Conservation (phyloP, 225 moss, liverwort and hornwort species). For the Pseudoscleropodium purum region DNA sequence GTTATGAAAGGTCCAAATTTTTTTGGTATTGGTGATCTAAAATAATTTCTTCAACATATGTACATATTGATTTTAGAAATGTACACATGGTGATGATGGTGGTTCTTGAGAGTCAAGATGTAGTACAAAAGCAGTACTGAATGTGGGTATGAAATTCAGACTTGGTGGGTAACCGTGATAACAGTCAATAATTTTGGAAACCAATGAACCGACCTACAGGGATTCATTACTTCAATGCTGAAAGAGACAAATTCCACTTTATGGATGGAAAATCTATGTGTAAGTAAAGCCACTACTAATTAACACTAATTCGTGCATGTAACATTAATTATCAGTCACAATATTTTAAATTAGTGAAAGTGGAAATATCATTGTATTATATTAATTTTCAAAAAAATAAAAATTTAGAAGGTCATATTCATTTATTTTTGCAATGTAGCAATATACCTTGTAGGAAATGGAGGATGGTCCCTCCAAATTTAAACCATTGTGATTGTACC, state of each 20-base stretch:
- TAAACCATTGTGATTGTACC: too few species aligned
- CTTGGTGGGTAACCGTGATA: not conserved
- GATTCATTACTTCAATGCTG: not conserved
- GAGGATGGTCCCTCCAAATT: too few species aligned
- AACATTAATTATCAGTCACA: too few species aligned
- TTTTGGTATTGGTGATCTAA: not conserved
- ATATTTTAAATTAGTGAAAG: not conserved
- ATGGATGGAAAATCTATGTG: not conserved
- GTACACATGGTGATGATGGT: not conserved
- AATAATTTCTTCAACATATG: not conserved
- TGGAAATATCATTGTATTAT: not conserved
- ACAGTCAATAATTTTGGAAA: not conserved
- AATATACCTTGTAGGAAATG: too few species aligned
- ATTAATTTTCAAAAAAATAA: not conserved
- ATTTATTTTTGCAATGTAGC: too few species aligned
- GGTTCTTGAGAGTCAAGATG: too few species aligned
- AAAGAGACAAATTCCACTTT: not conserved
- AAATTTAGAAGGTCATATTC: too few species aligned
- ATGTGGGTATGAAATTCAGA: not conserved
- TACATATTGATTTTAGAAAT: not conserved
- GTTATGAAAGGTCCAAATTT: not conserved
- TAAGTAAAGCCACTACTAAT: not conserved
- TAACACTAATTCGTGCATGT: not conserved
- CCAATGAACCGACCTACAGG: not conserved
- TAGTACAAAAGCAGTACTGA: not conserved